Conservation (phyloP, 768 basidiomycete species). For the Hydnomerulius pinastri region DNA sequence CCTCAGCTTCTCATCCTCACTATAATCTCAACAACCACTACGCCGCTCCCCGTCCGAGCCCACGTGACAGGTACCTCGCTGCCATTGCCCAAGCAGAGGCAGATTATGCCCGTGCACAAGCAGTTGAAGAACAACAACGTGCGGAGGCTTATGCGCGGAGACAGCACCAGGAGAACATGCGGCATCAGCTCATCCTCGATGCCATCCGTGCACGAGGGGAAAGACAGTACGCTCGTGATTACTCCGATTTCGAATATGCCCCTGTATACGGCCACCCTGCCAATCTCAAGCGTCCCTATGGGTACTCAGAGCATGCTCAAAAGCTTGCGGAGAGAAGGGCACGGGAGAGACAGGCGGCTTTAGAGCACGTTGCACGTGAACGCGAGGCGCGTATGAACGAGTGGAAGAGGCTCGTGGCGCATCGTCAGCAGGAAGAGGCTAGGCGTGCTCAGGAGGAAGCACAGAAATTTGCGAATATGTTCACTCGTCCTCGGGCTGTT, state of each 20-base stretch:
- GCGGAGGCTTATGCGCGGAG: constrained; percentile 2
- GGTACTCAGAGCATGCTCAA: background rate
- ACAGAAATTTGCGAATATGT: background rate
- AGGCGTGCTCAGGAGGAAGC: background rate
- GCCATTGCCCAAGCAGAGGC: constrained; percentile 35
- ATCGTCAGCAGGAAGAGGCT: background rate
- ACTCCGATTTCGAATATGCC: background rate
- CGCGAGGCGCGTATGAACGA: background rate
- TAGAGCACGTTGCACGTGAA: background rate
- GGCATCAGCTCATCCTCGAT: constrained; percentile 4
- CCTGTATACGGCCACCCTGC: background rate
- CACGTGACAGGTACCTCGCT: constrained; percentile 39
- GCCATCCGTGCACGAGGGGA: background rate
- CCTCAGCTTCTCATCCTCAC: background rate
- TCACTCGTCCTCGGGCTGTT: background rate
- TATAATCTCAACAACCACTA: background rate
- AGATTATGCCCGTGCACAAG: constrained; percentile 17
- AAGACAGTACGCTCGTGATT: too few species aligned
- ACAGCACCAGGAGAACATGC: background rate
- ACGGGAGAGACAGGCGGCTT: background rate
- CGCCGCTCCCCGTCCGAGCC: constrained; percentile 1
- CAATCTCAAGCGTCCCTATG: background rate
- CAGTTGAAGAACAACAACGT: background rate
- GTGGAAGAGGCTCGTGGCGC: background rate
- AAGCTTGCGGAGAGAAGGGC: background rate